Evolutionary conservation across 139 green algal species (phyloP), one percentile per base, ranked within the genome.

Genomic region (Desmodesmus armatus): DNA sequence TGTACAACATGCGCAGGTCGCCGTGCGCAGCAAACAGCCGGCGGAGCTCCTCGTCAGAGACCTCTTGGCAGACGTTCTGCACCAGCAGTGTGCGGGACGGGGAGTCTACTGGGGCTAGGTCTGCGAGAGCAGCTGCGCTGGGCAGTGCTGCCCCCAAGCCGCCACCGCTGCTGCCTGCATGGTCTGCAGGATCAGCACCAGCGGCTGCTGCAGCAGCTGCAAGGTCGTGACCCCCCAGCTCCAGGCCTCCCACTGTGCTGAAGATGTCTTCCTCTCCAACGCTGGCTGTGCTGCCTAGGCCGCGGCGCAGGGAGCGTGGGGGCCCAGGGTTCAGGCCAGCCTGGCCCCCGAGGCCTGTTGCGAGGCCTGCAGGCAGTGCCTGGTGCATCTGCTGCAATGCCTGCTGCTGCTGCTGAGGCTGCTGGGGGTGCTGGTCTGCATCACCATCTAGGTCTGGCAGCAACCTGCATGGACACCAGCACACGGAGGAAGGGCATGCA

Each of bases 21-120:
- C 97, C 97, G 78, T 85, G 73, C 5, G 27, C 25, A 80, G 0
- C 78, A 37, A 95, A 94, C 43, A 94, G 69, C 55, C 60, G 60
- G 29, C 78, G 82, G 43, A 97, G 79, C 76, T 95, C 91, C 3
- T 93, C 92, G 29, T 96, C 92, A 0, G 69, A 75, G 5, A 89
- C 78, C 5, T 88, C 65, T 0, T 83, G 51, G 44, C 90, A 87
- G 6, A 97, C 83, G 67, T 96, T 95, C 33, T 92, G 85, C 29
- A 98, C 88, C 58, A 99, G 91, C 11, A 99, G 89, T 0, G 92
- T 95, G 67, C 96, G 92, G 0, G 93, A 96, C 3, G 96, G 91
- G 17, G 76, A 67, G 4, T 83, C 58, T 4, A 78, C 55, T 5
- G 85, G 71, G 21, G 40, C 85, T 74, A 85, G 62, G 55, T 55